Conservation (phyloP, 768 basidiomycete species). For the Pleurotus pulmonarius region DNA sequence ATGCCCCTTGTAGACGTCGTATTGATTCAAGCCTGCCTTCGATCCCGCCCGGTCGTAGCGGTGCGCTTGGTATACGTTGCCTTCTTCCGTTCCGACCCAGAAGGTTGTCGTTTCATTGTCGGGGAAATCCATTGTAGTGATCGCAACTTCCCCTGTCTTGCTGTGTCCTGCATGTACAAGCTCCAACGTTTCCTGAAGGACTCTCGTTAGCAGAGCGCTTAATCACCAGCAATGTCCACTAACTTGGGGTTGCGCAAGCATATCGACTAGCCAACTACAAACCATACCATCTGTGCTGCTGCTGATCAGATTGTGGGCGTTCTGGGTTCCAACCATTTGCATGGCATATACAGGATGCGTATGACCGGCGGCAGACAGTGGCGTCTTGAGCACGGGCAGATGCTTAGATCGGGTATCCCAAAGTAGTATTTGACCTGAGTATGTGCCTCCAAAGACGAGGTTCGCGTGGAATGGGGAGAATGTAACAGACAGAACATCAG, state of each 20-base stretch:
- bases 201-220: background rate
- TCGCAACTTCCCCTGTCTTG: slow-evolving; percentile 95
- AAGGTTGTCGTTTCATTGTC: slow-evolving; percentile 96
- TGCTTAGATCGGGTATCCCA: slow-evolving; percentile 99
- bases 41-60: slow-evolving; percentile 95
- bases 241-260: slow-evolving; percentile 97
- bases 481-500: slow-evolving; percentile 93
- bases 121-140: slow-evolving; percentile 92
- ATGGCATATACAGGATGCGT: slow-evolving; percentile 99
- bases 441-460: slow-evolving; percentile 96
- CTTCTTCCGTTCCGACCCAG: slow-evolving; percentile 98
- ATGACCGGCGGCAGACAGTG: slow-evolving; percentile 92
- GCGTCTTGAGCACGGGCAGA: slow-evolving; percentile 93
- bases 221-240: slow-evolving; percentile 1
- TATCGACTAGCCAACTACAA: slow-evolving; percentile 97
- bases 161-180: slow-evolving; percentile 86
- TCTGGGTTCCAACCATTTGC: slow-evolving; percentile 98
- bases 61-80: slow-evolving; percentile 94
- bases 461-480: slow-evolving; percentile 99
- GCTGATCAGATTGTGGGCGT: slow-evolving; percentile 95
- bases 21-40: slow-evolving; percentile 92
- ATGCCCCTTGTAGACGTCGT: slow-evolving; percentile 92
- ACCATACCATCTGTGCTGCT: slow-evolving; percentile 96
- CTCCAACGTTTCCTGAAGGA: slow-evolving; percentile 83
- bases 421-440: slow-evolving; percentile 95